Conservation (phyloP, 306 rosid genomes). For the Lablab purpureus region DNA sequence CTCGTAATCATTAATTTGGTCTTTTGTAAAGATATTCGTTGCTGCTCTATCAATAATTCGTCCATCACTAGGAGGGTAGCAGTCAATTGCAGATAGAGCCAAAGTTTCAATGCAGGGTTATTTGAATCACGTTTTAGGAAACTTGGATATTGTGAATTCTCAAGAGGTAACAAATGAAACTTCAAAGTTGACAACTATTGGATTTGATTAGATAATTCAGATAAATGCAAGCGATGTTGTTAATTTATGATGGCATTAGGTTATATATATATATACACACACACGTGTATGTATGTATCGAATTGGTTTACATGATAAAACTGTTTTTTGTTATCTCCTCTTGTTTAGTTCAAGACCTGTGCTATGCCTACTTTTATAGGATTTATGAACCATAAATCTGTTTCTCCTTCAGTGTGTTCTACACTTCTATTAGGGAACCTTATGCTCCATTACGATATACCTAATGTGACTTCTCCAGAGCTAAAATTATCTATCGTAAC, state of each 20-base stretch:
- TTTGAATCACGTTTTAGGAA: slow-evolving; percentile 83
- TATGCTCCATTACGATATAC: slow-evolving; percentile 36
- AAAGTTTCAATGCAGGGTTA: slow-evolving; percentile 90
- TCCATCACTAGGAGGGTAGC: slow-evolving; percentile 81
- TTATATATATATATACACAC: too few relatives aligned
- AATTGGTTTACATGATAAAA: too few relatives aligned
- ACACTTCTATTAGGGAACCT: background rate
- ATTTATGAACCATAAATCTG: slow-evolving; percentile 27
- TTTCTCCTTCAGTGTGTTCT: slow-evolving; percentile 13
- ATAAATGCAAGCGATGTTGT: slow-evolving; percentile 35
- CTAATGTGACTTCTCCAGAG: slow-evolving; percentile 8
- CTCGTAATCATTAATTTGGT: slow-evolving; percentile 23
- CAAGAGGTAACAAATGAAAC: slow-evolving; percentile 66
- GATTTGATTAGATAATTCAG: slow-evolving; percentile 27
- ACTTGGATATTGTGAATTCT: slow-evolving; percentile 85
- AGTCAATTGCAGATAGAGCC: slow-evolving; percentile 75
- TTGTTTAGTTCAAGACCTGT: slow-evolving; percentile 24
- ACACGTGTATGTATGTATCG: too few relatives aligned
- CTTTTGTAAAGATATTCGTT: slow-evolving; percentile 63
- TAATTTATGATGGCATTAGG: background rate
- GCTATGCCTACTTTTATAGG: background rate
- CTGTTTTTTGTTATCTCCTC: background rate
- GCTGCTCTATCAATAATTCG: slow-evolving; percentile 88
- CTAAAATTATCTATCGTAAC: slow-evolving; percentile 25
- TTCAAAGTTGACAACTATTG: slow-evolving; percentile 22